Conservation (phyloP, 352 stramenopile genomes). For the Pythium aphanidermatum region DNA sequence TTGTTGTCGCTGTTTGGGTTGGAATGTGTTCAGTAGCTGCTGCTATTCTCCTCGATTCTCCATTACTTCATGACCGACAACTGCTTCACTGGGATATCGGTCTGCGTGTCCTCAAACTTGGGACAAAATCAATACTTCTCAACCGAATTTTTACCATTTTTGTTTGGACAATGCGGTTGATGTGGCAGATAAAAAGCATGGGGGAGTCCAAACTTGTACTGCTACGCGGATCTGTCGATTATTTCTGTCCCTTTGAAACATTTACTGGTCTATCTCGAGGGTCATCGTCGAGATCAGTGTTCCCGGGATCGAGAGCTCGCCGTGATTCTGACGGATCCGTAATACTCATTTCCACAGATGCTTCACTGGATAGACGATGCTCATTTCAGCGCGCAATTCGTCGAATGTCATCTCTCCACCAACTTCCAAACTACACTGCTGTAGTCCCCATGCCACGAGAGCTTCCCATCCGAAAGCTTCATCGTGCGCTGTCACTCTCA, state of each 20-base stretch:
- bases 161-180: conserved; percentile 10
- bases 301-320: background rate
- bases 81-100: conserved; percentile 1
- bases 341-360: background rate
- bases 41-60: conserved; percentile 12
- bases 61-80: conserved; percentile 1
- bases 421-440: too few species aligned
- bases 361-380: too few species aligned
- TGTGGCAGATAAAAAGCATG: conserved; percentile 7
- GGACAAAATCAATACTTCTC: conserved; percentile 13
- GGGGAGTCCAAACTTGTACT: conserved; percentile 13
- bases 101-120: background rate
- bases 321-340: background rate
- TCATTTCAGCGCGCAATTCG: too few species aligned
- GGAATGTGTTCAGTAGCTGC: conserved; percentile 7
- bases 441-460: too few species aligned
- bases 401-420: too few species aligned
- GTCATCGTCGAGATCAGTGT: background rate
- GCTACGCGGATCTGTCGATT: conserved; percentile 9
- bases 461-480: too few species aligned
- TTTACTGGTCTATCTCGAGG: conserved; percentile 4
- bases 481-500: too few species aligned
- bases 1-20: conserved; percentile 13
- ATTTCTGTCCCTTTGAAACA: conserved; percentile 14
- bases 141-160: conserved; percentile 15